Conservation (phyloP, 2,329 filamentous ascomycete genomes). For the Ambrosiella xylebori region DNA sequence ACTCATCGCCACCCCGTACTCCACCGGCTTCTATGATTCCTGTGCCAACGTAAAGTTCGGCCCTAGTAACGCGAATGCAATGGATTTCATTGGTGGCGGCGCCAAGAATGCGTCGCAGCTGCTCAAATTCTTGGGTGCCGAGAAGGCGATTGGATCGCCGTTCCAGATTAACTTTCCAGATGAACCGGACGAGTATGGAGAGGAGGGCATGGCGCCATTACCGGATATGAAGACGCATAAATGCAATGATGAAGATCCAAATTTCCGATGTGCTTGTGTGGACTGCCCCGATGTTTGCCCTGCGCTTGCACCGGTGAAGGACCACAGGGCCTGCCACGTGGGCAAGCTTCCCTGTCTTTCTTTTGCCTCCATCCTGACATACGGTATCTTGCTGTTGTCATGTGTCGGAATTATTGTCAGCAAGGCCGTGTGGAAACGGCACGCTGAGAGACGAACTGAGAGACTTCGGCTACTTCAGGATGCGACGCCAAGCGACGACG, state of each 20-base stretch:
- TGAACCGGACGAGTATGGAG: conserved; percentile 19
- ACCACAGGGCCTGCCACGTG: conserved; percentile 58
- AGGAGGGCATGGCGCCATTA: conserved; percentile 49
- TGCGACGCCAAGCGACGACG: conserved; percentile 68
- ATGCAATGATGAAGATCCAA: conserved; percentile 77
- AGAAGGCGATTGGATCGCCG: conserved; percentile 78
- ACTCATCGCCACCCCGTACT: conserved; percentile 68
- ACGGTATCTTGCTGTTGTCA: conserved; percentile 55
- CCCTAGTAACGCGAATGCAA: conserved; percentile 79
- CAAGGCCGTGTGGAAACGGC: conserved; percentile 58
- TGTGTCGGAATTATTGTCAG: conserved; percentile 51
- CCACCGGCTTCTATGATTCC: conserved; percentile 79
- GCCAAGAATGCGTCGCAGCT: conserved; percentile 79
- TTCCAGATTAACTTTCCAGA: conserved; percentile 93
- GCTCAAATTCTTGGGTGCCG: conserved; percentile 81
- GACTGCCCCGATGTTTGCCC: conserved; percentile 82
- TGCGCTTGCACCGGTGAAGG: conserved; percentile 56
- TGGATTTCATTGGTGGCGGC: conserved; percentile 89
- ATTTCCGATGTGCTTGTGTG: conserved; percentile 80
- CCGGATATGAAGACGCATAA: conserved; percentile 58
- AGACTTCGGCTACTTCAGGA: conserved; percentile 77
- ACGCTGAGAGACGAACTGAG: conserved; percentile 59
- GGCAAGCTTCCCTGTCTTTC: conserved; percentile 83
- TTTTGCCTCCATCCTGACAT: conserved; percentile 77
- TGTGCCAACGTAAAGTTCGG: conserved; percentile 99